Evolutionary conservation across 495 filamentous ascomycete genomes (phyloP).

Genomic region (Tetracladium setigerum): DNA sequence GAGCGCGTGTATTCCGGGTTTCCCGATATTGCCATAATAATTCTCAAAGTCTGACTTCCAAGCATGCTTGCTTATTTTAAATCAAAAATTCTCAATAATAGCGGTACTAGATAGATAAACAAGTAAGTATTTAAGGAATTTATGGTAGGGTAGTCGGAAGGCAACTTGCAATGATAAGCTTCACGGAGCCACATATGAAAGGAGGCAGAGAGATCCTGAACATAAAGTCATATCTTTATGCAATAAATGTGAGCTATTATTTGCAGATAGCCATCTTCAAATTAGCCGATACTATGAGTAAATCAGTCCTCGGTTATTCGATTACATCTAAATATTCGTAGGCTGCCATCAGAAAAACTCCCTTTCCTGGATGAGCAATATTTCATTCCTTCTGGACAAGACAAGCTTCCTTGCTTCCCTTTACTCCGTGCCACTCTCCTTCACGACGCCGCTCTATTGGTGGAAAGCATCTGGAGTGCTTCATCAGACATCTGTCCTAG

Average conservation of each 20-base stretch:
- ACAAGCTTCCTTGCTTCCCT: neutral
- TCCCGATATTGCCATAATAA: no score
- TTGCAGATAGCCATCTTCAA: neutral
- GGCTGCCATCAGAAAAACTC: no score
- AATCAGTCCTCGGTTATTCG: neutral
- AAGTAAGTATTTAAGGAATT: no score
- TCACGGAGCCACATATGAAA: no score
- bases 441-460: neutral
- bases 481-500: slow-evolving; percentile 24
- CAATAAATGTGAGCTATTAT: neutral
- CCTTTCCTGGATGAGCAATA: no score
- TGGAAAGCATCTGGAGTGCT: slow-evolving; percentile 14
- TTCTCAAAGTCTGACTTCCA: no score
- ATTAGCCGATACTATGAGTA: neutral
- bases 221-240: neutral
- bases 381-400: neutral
- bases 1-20: no score
- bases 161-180: no score
- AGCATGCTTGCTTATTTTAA: no score
- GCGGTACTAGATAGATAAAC: no score
- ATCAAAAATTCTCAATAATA: no score
- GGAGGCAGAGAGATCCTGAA: neutral
- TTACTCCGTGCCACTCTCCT: slow-evolving; percentile 3
- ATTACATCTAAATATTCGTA: neutral
- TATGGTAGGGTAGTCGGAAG: no score